phyloP scores from a whole-genome alignment of 2,329 filamentous ascomycete genomes.

The Pseudopithomyces chartarum region DNA sequence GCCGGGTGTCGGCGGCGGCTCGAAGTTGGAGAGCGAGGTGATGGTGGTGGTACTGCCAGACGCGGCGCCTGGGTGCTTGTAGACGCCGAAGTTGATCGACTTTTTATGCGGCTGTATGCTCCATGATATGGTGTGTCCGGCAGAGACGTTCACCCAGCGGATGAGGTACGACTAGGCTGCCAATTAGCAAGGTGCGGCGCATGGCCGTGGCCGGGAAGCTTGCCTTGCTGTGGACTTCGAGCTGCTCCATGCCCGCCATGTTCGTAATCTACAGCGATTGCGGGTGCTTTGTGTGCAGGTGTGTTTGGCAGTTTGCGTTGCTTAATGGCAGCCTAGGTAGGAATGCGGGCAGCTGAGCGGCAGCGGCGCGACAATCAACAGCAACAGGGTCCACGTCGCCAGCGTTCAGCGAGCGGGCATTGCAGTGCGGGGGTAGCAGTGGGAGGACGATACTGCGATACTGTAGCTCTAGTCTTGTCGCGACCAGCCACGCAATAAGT shows the following conservation, averaged over 20 bases:
- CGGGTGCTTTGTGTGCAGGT: background rate
- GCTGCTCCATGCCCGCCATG: slow-evolving; percentile 95
- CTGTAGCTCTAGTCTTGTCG: background rate
- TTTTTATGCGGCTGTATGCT: slow-evolving; percentile 98
- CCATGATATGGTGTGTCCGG: slow-evolving; percentile 94
- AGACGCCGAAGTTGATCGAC: slow-evolving; percentile 96
- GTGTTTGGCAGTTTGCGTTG: background rate
- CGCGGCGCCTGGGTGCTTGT: slow-evolving; percentile 88
- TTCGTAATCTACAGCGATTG: slow-evolving; percentile 1
- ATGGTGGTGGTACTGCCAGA: slow-evolving; percentile 52
- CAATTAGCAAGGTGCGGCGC: slow-evolving; percentile 19
- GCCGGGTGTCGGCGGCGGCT: slow-evolving; percentile 42
- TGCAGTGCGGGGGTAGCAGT: slow-evolving; percentile 3
- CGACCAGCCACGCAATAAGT: background rate
- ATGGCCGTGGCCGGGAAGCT: slow-evolving; percentile 21
- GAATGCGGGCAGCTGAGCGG: slow-evolving; percentile 11
- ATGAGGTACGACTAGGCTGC: slow-evolving; percentile 85
- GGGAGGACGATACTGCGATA: background rate
- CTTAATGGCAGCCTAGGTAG: slow-evolving; percentile 16
- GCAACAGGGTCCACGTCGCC: slow-evolving; percentile 5
- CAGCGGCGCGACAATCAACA: slow-evolving; percentile 1
- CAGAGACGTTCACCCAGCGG: slow-evolving; percentile 91
- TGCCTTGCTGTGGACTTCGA: slow-evolving; percentile 98
- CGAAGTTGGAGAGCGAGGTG: slow-evolving; percentile 38
- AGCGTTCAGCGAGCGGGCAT: slow-evolving; percentile 24